These are phyloP conservation scores for Mikania micrantha DNA, from an alignment of 129 eudicot genomes.

Conservation along the genomic window DNA sequence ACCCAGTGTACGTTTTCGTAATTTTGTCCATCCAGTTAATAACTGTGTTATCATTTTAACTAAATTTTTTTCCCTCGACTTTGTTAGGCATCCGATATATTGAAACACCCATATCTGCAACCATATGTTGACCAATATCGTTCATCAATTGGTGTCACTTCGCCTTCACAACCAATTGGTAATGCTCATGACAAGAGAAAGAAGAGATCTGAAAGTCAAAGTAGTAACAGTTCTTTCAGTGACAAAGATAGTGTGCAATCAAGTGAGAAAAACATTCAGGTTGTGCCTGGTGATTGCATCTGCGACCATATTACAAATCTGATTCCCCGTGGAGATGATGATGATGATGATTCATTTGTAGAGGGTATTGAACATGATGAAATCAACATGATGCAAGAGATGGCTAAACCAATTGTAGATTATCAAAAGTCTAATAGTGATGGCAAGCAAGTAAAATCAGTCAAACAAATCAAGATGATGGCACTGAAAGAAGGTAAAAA, in stretches of 20 bases:
- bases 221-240: conserved; percentile 92
- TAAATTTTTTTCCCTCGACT: conserved; percentile 6
- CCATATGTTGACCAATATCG: conserved; percentile 80
- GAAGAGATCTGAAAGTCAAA: conserved; percentile 73
- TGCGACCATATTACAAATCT: conserved; percentile 46
- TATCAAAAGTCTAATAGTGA: conserved; percentile 36
- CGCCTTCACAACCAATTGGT: conserved; percentile 49
- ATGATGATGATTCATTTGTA: conserved; percentile 21
- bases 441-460: conserved; percentile 48
- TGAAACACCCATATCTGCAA: conserved; percentile 90
- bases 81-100: conserved; percentile 75
- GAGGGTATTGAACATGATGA: conserved; percentile 33
- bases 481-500: conserved; percentile 68
- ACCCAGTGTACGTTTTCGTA: conserved; percentile 52
- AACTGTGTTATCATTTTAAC: conserved; percentile 12
- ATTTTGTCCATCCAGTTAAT: background rate
- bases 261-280: conserved; percentile 56
- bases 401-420: conserved; percentile 32
- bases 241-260: conserved; percentile 76
- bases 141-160: conserved; percentile 25
- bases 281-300: conserved; percentile 10
- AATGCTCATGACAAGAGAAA: conserved; percentile 37
- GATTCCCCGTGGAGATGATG: conserved; percentile 40
- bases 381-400: conserved; percentile 28
- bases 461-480: conserved; percentile 51